Conservation (phyloP, 2,329 filamentous ascomycete species). For the Sporothrix humicola region DNA sequence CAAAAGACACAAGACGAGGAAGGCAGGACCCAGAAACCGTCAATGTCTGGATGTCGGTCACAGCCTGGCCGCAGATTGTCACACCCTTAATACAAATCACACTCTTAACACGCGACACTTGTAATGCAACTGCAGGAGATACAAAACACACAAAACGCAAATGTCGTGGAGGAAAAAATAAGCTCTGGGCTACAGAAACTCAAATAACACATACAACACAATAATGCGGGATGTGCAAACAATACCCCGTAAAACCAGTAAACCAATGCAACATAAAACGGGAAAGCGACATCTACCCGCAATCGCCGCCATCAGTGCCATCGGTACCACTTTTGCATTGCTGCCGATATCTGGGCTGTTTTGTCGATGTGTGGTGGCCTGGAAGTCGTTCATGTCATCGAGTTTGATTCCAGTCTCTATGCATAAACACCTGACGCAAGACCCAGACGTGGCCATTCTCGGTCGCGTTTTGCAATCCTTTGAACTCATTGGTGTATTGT, state of each 20-base stretch:
- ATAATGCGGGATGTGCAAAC: not conserved
- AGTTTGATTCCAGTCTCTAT: not conserved
- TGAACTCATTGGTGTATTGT: not conserved
- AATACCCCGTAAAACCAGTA: conserved; percentile 8
- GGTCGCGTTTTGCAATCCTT: conserved; percentile 7
- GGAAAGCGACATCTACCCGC: not conserved
- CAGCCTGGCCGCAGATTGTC: conserved; percentile 19
- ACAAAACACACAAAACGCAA: not conserved
- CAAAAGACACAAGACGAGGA: too few species aligned
- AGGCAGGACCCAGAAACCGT: conserved; percentile 15
- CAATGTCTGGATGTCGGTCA: conserved; percentile 7
- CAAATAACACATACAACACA: not conserved
- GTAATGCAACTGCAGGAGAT: too few species aligned
- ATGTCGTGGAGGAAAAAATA: not conserved
- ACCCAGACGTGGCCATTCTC: conserved; percentile 14
- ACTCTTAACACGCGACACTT: conserved; percentile 6
- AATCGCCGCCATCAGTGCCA: not conserved
- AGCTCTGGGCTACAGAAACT: not conserved
- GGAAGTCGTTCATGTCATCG: not conserved
- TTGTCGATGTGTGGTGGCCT: too few species aligned
- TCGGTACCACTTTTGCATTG: not conserved
- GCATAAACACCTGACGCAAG: conserved; percentile 16
- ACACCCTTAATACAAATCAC: not conserved
- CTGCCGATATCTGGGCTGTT: too few species aligned
- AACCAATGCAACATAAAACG: conserved; percentile 3